A percentile compares a stretch with the other conserved stretches of the same genome.
These are phyloP conservation scores for Eucalyptus tenuipes DNA, from an alignment of 345 rosid genomes.

Conservation along the genomic window DNA sequence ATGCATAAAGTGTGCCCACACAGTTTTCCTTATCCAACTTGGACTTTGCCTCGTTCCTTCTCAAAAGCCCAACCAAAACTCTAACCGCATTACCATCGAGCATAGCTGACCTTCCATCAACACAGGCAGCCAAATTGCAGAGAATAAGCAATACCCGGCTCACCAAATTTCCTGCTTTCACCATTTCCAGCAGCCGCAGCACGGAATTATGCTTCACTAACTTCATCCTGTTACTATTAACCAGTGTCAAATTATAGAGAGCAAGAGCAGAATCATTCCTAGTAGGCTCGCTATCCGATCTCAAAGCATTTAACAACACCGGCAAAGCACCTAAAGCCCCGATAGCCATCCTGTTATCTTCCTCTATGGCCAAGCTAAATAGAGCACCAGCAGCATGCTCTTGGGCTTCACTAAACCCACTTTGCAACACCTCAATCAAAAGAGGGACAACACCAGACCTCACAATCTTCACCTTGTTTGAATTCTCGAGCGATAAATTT, in stretches of 20 bases:
- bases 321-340: constrained; percentile 79
- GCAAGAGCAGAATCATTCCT: constrained; percentile 71
- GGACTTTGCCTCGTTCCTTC: constrained; percentile 24
- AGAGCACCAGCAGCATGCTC: constrained; percentile 78
- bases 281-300: constrained; percentile 48
- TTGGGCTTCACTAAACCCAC: constrained; percentile 59
- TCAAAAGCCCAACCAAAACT: constrained; percentile 41
- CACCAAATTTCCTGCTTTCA: constrained; percentile 29
- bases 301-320: constrained; percentile 55
- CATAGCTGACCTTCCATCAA: constrained; percentile 58
- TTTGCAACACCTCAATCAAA: constrained; percentile 47
- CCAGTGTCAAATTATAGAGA: constrained; percentile 55
- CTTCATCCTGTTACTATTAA: constrained; percentile 49
- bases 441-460: constrained; percentile 64
- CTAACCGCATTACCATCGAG: constrained; percentile 63
- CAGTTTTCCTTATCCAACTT: constrained; percentile 53
- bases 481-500: constrained; percentile 59
- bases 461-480: constrained; percentile 54
- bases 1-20: constrained; percentile 39
- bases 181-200: constrained; percentile 39
- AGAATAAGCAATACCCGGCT: constrained; percentile 42
- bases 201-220: constrained; percentile 60
- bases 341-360: constrained; percentile 71
- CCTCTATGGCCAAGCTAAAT: constrained; percentile 71
- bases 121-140: constrained; percentile 56